phyloP scores from a whole-genome alignment of 2,329 filamentous ascomycete species.

The Aspergillus sp. region DNA sequence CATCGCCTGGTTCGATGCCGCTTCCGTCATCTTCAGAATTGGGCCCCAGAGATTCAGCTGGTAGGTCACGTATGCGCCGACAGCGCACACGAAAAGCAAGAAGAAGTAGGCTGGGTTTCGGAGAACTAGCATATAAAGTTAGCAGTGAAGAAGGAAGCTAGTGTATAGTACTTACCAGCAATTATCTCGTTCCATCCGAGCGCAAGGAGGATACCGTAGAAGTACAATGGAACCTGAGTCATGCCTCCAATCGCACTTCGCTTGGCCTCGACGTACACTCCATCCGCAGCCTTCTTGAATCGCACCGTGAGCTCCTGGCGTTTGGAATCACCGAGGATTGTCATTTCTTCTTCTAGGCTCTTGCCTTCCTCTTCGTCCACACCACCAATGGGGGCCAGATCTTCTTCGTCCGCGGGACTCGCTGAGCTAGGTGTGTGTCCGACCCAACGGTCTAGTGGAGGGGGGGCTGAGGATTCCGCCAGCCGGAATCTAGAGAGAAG shows the following conservation, averaged over 20 bases:
- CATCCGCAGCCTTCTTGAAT: conserved; percentile 98
- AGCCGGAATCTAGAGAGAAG: conserved; percentile 83
- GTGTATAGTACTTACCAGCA: conserved; percentile 65
- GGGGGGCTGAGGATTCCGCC: conserved; percentile 69
- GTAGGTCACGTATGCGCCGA: conserved; percentile 85
- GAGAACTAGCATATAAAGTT: conserved; percentile 61
- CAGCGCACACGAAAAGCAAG: conserved; percentile 73
- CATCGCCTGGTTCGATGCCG: conserved; percentile 79
- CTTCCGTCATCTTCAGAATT: conserved; percentile 92
- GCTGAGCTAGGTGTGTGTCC: conserved; percentile 73
- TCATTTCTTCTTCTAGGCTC: conserved; percentile 94
- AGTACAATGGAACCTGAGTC: conserved; percentile 90
- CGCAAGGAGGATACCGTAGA: conserved; percentile 83
- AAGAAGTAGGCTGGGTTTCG: conserved; percentile 93
- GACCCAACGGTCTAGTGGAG: conserved; percentile 82
- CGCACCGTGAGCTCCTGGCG: conserved; percentile 86
- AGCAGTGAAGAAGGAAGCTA: not conserved
- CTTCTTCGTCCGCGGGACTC: conserved; percentile 83
- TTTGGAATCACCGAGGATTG: conserved; percentile 85
- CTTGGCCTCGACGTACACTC: conserved; percentile 97
- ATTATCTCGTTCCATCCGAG: conserved; percentile 99
- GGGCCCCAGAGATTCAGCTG: conserved; percentile 93
- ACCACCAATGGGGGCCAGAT: conserved; percentile 83
- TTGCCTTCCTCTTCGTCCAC: conserved; percentile 94
- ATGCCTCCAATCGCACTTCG: conserved; percentile 93